Base-by-base conservation (phyloP, 345 rosid genomes). In the Citrus inodora region DNA sequence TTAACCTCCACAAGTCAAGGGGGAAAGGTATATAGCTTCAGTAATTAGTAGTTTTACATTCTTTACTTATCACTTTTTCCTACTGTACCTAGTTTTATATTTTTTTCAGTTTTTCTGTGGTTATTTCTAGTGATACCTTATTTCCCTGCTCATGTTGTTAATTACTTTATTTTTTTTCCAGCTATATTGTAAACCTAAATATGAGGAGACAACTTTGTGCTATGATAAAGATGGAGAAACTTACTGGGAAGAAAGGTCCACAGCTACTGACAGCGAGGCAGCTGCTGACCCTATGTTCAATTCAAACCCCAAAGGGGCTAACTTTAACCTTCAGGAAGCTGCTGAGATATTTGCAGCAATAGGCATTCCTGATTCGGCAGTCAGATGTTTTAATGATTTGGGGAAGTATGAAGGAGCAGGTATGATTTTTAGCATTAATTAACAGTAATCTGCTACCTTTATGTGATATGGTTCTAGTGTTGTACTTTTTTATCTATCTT, bases 201-300 rank as follows among this genome's bases (percentile, higher is more conserved):
- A 81, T 74, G 83, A 77, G 70, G 85, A 82, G 90, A 88, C 89
- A 30, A 80, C 83, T 32, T 69, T 70, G 78, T 90, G 90, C 58
- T 90, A 88, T 56, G 86, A 83, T 78, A 87, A 79, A 79, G 87
- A 90, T 17, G 83, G 80, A 22, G 87, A 83, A 58, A 58, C 32
- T 2, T 73, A 81, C 4, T 81, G 90, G 71, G 88, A 85, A 76
- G 83, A 48, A 67, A 59, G 84, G 27, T 83, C 90, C 13, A 84
- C 80, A 74, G 89, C 91, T 33, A 28, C 78, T 10, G 86, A 82
- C 11, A 86, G 84, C 27, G 69, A 79, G 38, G 83, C 88, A n/a
- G 73, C 83, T 68, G 89, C 93, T 30, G 85, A 85, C 35, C 76
- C 53, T 10, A 68, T 80, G 76, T 80, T 40, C 65, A 32, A 48